These are phyloP conservation scores for Aspergillus carlsbadensis DNA, from an alignment of 495 filamentous ascomycete genomes.

Conservation along the genomic window DNA sequence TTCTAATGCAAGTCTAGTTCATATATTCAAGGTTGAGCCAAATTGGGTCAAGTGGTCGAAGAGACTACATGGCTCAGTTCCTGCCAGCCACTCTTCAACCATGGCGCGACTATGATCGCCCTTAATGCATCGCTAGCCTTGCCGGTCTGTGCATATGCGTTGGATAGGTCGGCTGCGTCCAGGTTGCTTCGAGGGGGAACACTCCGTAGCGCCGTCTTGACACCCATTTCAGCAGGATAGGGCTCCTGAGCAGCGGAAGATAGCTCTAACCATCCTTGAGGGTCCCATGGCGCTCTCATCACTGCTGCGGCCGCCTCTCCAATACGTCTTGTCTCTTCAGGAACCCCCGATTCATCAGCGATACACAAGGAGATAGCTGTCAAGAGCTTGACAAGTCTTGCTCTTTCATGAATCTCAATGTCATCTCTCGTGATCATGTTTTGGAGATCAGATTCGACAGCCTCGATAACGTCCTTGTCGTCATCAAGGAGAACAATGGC, in stretches of 20 bases:
- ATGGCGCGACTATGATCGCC: conserved; percentile 80
- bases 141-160: conserved; percentile 75
- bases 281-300: conserved; percentile 72
- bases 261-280: conserved; percentile 75
- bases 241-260: conserved; percentile 52
- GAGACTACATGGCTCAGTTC: conserved; percentile 34
- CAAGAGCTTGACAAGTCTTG: conserved; percentile 57
- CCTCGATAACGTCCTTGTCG: conserved; percentile 74
- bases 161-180: conserved; percentile 65
- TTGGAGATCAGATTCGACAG: conserved; percentile 76
- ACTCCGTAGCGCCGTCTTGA: conserved; percentile 70
- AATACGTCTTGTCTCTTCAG: conserved; percentile 38
- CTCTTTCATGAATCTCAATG: conserved; percentile 44
- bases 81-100: conserved; percentile 66
- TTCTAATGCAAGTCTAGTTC: conserved; percentile 4
- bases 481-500: conserved; percentile 77
- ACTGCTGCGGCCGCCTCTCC: conserved; percentile 66
- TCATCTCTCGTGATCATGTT: conserved; percentile 62
- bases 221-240: conserved; percentile 74
- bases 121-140: conserved; percentile 69
- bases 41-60: conserved; percentile 11
- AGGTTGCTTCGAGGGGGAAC: conserved; percentile 69
- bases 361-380: conserved; percentile 53
- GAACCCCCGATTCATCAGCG: conserved; percentile 29
- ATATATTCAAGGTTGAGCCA: not conserved